Evolutionary conservation across 805 yeast genomes (phyloP).

Genomic region (Kuraishia borneana): DNA sequence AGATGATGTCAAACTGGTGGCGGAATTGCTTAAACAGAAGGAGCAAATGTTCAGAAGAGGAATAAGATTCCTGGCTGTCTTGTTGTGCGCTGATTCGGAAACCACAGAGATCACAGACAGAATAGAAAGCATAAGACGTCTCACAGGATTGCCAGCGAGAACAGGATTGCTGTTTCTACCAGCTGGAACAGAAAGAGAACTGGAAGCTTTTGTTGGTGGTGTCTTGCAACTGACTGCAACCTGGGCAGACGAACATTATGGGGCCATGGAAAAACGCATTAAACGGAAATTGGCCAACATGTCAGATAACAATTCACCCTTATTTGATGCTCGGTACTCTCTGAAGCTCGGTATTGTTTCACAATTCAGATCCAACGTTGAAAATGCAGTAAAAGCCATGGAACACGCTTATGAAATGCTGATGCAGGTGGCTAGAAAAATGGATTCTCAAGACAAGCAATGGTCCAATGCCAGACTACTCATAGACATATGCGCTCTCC

Average conservation of each 20-base stretch:
- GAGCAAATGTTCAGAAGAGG: conserved; percentile 17
- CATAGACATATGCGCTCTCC: conserved; percentile 51
- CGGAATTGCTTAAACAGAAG: conserved; percentile 24
- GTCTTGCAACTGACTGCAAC: conserved; percentile 27
- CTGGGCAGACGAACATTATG: conserved; percentile 32
- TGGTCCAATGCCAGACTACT: conserved; percentile 38
- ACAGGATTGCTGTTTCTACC: conserved; percentile 33
- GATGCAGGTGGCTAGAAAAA: conserved; percentile 23
- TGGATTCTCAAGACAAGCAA: conserved; percentile 9
- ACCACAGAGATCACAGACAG: conserved; percentile 21
- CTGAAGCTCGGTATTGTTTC: conserved; percentile 38
- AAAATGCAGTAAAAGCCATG: conserved; percentile 35
- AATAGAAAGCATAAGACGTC: conserved; percentile 23
- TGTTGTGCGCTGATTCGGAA: conserved; percentile 19
- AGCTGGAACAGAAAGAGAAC: conserved; percentile 27
- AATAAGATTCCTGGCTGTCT: conserved; percentile 22
- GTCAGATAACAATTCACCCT: conserved; percentile 10
- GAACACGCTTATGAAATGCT: conserved; percentile 45
- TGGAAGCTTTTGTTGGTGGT: conserved; percentile 25
- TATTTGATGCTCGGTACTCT: conserved; percentile 40
- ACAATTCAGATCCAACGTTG: conserved; percentile 35
- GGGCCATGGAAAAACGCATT: conserved; percentile 25
- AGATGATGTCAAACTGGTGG: conserved; percentile 21
- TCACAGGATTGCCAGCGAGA: conserved; percentile 30
- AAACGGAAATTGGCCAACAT: conserved; percentile 22